These are phyloP conservation scores for Paxillus involutus DNA, from an alignment of 768 basidiomycete species.

Conservation along the genomic window DNA sequence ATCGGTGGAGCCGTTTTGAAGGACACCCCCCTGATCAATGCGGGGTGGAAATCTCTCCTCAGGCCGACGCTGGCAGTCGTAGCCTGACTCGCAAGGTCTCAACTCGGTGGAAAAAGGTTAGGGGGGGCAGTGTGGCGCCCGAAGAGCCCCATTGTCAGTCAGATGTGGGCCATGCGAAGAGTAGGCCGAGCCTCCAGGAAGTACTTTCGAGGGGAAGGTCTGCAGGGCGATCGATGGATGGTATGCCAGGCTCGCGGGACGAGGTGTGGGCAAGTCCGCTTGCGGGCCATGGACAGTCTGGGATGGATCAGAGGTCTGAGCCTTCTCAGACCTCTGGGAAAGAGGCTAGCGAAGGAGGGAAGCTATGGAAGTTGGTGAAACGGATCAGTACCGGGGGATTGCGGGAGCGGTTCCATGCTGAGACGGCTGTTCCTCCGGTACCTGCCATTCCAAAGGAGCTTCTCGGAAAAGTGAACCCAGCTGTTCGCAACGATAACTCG, in stretches of 20 bases:
- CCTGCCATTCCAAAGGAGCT: conserved; percentile 56
- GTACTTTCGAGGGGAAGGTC: conserved; percentile 5
- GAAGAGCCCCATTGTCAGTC: conserved; percentile 27
- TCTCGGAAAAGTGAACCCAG: conserved; percentile 10
- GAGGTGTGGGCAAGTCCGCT: conserved; percentile 11
- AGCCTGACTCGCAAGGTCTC: conserved; percentile 39
- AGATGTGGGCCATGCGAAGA: conserved; percentile 13
- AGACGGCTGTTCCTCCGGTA: conserved; percentile 49
- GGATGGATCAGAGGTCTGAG: conserved; percentile 8
- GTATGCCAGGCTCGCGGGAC: conserved; percentile 7
- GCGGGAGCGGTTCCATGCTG: conserved; percentile 44
- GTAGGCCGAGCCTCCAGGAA: conserved; percentile 38
- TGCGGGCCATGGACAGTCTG: conserved; percentile 9
- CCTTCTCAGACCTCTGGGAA: conserved; percentile 2
- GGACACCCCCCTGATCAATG: conserved; percentile 2
- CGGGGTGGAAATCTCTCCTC: not conserved
- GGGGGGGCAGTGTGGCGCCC: conserved; percentile 4
- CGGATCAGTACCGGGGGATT: conserved; percentile 64
- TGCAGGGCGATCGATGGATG: conserved; percentile 20
- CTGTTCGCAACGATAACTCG: conserved; percentile 1
- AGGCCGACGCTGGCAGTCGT: conserved; percentile 13
- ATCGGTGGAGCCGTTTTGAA: conserved; percentile 21
- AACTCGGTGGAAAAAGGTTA: conserved; percentile 30
- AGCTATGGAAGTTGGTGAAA: conserved; percentile 70
- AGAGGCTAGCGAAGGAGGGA: conserved; percentile 35